Percentiles rank a stretch among this genome's conserved stretches.
These are phyloP conservation scores for Rubia peregrina DNA, from an alignment of 305 asterid species.

Conservation along the genomic window DNA sequence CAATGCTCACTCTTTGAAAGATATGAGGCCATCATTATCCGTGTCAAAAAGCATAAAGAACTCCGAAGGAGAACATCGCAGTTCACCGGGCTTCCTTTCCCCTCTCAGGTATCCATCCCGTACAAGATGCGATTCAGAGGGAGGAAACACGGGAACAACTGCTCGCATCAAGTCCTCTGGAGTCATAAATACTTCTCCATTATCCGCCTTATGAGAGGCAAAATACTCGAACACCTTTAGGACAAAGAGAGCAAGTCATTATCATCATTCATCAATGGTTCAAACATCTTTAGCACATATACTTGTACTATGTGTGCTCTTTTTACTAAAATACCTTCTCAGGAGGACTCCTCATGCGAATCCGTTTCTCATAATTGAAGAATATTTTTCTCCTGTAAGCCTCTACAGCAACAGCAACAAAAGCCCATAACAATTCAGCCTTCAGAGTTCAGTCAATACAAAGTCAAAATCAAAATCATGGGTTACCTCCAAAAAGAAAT, in stretches of 20 bases:
- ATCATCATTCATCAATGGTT: neutral
- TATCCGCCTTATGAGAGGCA: slow-evolving; percentile 49
- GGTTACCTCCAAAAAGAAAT: slow-evolving; percentile 63
- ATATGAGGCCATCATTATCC: slow-evolving; percentile 71
- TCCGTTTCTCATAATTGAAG: slow-evolving; percentile 84
- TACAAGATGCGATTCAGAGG: slow-evolving; percentile 77
- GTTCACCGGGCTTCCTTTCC: slow-evolving; percentile 79
- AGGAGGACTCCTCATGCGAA: slow-evolving; percentile 90
- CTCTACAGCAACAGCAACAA: slow-evolving; percentile 33
- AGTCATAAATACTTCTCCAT: slow-evolving; percentile 71
- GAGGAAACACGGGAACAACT: slow-evolving; percentile 92
- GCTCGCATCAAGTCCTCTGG: slow-evolving; percentile 97
- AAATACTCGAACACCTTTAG: slow-evolving; percentile 78
- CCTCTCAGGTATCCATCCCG: slow-evolving; percentile 91
- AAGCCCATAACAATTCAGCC: neutral
- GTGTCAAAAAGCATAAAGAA: slow-evolving; percentile 94
- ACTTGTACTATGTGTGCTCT: too few relatives aligned
- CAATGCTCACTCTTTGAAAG: slow-evolving; percentile 73
- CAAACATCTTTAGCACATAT: too few relatives aligned
- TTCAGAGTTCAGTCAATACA: neutral
- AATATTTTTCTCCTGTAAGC: slow-evolving; percentile 66
- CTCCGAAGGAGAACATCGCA: slow-evolving; percentile 70
- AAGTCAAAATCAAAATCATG: too few relatives aligned
- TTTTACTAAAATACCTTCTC: slow-evolving; percentile 57
- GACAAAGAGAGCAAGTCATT: slow-evolving; percentile 13